Percentiles rank a stretch among this genome's conserved stretches.
phyloP scores from a whole-genome alignment of 441 rosid genomes.

The Bruguiera hainesii region DNA sequence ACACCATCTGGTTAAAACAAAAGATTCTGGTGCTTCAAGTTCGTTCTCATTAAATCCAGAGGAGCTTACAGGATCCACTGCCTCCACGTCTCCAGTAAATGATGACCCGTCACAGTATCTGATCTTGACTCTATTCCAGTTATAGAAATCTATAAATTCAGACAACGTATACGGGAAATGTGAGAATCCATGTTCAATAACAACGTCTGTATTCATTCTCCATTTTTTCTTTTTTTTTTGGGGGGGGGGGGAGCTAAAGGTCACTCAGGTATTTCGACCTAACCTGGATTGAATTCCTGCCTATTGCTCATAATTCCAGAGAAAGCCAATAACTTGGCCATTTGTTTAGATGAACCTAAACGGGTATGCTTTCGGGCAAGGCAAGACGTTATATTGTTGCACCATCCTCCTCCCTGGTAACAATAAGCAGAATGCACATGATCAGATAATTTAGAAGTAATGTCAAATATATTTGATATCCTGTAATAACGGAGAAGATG shows the following conservation, averaged over 20 bases:
- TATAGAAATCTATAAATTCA: constrained; percentile 63
- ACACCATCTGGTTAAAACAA: constrained; percentile 23
- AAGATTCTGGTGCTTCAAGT: constrained; percentile 2
- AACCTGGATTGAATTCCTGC: constrained; percentile 62
- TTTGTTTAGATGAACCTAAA: constrained; percentile 59
- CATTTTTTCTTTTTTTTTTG: too few relatives aligned
- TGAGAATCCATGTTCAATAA: background rate
- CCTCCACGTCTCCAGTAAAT: constrained; percentile 80
- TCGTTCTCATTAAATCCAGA: constrained; percentile 12
- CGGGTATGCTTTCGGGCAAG: constrained; percentile 42
- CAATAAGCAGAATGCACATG: background rate
- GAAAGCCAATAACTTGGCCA: constrained; percentile 55
- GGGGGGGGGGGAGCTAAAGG: too few relatives aligned
- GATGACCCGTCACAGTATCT: constrained; percentile 94
- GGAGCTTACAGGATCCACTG: constrained; percentile 64
- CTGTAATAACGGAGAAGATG: background rate
- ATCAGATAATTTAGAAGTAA: background rate
- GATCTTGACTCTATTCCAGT: constrained; percentile 90
- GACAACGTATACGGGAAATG: background rate
- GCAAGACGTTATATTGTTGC: constrained; percentile 47
- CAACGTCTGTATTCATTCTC: background rate
- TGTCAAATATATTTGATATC: constrained; percentile 1
- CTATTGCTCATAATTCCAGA: constrained; percentile 55
- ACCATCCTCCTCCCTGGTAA: constrained; percentile 86
- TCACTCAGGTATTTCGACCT: background rate